Base-by-base conservation (phyloP, 305 asterid species). In the Euphrasia arctica region DNA sequence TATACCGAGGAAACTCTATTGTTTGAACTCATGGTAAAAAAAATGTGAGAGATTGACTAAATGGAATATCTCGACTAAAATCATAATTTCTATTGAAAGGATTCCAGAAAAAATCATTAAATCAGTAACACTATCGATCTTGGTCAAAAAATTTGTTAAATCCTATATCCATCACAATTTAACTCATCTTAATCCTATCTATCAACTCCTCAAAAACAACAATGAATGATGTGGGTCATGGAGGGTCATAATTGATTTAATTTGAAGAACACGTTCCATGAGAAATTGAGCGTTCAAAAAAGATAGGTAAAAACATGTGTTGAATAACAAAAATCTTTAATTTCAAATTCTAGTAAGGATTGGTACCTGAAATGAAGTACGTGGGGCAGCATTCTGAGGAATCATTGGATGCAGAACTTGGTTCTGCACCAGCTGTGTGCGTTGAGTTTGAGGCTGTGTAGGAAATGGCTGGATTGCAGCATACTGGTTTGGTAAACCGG, bases 311-410 rank as follows among this genome's bases (percentile, higher is more conserved):
- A 12, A 47, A 13, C 54, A 64, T 31, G 63, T 45, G 39, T 36
- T 9, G 32, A 61, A 64, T 9, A 14, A 7, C 9, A 11, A 61
- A 56, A 12, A 25, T 22, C 32, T 15, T 43, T 51, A 11, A 3
- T n/a, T 36, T 59, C 5, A 47, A 68, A 58, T 45, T 58, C 51
- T 51, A 69, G 64, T 63, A 43, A 72, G 70, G 56, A 61, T 70
- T 64, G 67, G 64, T 70, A 84, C 91, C 97, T 85, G 95, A 67
- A 74, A 72, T 62, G 78, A 69, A 69, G 78, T 72, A 61, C 51
- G 82, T 28, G 74, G 47, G 70, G 62, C 45, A 54, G 76, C 58
- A 72, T 60, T 64, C 70, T 70, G 70, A 62, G 75, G 54, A 65
- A 69, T 63, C 69, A 69, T 63, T 61, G 69, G 88, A 62, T 72